phyloP scores from a whole-genome alignment of 2,329 filamentous ascomycete species.

The Lecanosticta acicola region DNA sequence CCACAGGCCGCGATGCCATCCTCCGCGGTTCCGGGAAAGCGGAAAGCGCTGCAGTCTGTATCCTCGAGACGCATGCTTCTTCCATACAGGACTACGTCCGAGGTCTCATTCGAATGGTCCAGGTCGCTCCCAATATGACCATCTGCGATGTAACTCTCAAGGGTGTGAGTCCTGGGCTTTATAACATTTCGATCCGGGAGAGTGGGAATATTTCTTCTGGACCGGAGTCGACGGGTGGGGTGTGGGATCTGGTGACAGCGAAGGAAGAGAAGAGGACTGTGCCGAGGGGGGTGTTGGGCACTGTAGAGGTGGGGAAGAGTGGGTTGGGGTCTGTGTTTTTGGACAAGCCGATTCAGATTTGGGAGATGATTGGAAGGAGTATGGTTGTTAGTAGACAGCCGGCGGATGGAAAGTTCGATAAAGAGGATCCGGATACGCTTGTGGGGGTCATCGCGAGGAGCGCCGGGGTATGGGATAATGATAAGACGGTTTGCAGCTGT shows the following conservation, averaged over 20 bases:
- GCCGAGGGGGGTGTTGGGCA: constrained; percentile 63
- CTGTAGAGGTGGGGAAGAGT: constrained; percentile 66
- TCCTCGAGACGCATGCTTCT: constrained; percentile 75
- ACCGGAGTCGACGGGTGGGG: constrained; percentile 71
- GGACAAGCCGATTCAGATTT: constrained; percentile 77
- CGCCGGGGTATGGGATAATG: constrained; percentile 97
- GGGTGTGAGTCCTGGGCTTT: constrained; percentile 73
- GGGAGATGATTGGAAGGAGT: constrained; percentile 92
- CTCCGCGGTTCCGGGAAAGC: constrained; percentile 79
- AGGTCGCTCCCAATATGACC: constrained; percentile 72
- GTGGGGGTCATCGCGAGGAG: constrained; percentile 92
- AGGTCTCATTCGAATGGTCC: constrained; percentile 88
- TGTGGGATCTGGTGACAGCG: constrained; percentile 61
- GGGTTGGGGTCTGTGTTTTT: constrained; percentile 76
- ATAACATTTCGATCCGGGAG: constrained; percentile 78
- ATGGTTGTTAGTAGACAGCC: constrained; percentile 71
- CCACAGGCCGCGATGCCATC: constrained; percentile 88
- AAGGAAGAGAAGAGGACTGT: constrained; percentile 42
- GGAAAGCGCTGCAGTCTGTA: constrained; percentile 84
- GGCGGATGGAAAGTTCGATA: constrained; percentile 45
- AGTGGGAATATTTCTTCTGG: constrained; percentile 82
- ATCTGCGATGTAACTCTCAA: constrained; percentile 82
- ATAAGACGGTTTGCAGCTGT: constrained; percentile 97
- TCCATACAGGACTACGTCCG: constrained; percentile 63
- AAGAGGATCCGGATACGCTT: constrained; percentile 76